phyloP scores from a whole-genome alignment of 768 basidiomycete genomes.

The Udeniomyces megalosporus region DNA sequence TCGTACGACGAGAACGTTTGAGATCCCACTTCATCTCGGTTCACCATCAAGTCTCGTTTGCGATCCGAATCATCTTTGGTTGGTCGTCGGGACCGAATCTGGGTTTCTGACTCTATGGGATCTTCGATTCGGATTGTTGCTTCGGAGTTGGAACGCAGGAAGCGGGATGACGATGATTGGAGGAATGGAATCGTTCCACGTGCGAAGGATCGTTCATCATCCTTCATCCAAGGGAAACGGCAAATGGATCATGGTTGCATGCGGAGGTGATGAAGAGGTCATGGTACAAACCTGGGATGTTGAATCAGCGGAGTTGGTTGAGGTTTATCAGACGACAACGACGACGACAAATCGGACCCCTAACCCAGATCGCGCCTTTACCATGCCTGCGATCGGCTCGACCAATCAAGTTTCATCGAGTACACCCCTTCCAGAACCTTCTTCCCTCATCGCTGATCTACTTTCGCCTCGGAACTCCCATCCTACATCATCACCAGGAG shows the following conservation, averaged over 20 bases:
- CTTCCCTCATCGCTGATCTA: background rate
- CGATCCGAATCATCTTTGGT: constrained; percentile 72
- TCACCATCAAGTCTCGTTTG: constrained; percentile 71
- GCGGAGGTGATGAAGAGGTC: background rate
- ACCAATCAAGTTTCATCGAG: background rate
- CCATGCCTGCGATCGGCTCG: background rate
- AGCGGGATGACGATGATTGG: background rate
- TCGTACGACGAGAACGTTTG: constrained; percentile 55
- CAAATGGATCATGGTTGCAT: constrained; percentile 64
- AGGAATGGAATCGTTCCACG: constrained; percentile 48
- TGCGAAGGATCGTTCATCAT: too few relatives aligned
- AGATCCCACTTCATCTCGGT: constrained; percentile 71
- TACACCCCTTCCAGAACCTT: background rate
- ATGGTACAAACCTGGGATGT: constrained; percentile 2
- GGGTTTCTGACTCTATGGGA: constrained; percentile 88
- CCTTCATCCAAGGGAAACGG: constrained; percentile 79
- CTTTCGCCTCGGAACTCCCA: too few relatives aligned
- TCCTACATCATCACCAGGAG: too few relatives aligned
- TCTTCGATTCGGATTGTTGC: constrained; percentile 71
- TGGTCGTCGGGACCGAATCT: constrained; percentile 68
- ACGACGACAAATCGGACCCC: background rate
- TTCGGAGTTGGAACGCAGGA: constrained; percentile 60
- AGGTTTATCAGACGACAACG: background rate
- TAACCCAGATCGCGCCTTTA: background rate
- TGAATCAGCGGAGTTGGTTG: background rate